phyloP scores from a whole-genome alignment of 805 yeast species.

The Candida cerambycidarum region DNA sequence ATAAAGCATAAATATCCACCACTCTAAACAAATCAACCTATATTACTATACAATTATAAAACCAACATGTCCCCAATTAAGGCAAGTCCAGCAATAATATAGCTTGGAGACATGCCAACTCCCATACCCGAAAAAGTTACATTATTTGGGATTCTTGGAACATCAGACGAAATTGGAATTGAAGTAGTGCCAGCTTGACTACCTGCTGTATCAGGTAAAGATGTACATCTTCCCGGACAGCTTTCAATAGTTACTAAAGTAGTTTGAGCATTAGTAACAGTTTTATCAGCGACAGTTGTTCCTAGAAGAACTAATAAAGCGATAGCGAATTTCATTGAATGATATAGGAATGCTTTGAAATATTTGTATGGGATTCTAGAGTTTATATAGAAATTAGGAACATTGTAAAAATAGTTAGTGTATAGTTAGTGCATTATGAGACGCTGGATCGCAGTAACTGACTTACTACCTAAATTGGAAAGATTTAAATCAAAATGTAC shows the following conservation, averaged over 20 bases:
- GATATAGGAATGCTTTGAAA: too few relatives aligned
- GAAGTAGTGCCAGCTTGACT: neutral
- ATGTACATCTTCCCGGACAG: conserved; percentile 15
- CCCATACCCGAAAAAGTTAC: neutral
- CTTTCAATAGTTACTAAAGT: conserved; percentile 28
- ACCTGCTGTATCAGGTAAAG: neutral
- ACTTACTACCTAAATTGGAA: too few relatives aligned
- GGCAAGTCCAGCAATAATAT: conserved; percentile 1
- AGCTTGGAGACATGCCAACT: neutral
- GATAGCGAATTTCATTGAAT: conserved; percentile 11
- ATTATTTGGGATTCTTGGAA: neutral
- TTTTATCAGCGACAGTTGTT: conserved; percentile 19
- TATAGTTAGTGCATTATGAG: neutral
- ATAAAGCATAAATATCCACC: too few relatives aligned
- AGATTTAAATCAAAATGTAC: too few relatives aligned
- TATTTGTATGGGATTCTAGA: too few relatives aligned
- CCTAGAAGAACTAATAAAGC: conserved; percentile 9
- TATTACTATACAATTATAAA: too few relatives aligned
- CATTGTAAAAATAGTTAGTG: neutral
- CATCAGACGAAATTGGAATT: neutral
- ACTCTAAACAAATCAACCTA: too few relatives aligned
- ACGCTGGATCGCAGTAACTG: conserved; percentile 4
- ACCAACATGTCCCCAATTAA: conserved; percentile 1
- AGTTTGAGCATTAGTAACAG: conserved; percentile 18
- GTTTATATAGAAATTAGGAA: neutral